These are phyloP conservation scores for Colletotrichum chlorophyti DNA, from an alignment of 2,329 filamentous ascomycete genomes.

Conservation along the genomic window DNA sequence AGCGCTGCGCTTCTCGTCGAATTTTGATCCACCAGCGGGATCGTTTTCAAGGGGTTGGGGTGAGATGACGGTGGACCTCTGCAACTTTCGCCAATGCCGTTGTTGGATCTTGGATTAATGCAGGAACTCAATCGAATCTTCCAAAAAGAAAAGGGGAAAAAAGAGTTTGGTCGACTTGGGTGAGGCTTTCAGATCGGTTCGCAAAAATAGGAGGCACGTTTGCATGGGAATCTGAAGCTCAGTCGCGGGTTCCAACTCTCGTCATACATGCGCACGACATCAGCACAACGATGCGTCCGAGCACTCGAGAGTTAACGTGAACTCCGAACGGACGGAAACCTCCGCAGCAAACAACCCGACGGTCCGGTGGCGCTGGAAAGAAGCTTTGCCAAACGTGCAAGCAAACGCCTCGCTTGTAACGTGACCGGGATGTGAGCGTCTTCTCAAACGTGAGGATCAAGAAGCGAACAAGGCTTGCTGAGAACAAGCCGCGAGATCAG, in stretches of 20 bases:
- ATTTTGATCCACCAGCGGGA: background rate
- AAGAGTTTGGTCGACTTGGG: background rate
- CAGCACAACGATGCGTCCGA: constrained; percentile 16
- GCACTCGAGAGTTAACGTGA: background rate
- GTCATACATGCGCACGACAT: background rate
- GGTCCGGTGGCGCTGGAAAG: no score
- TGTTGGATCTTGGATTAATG: background rate
- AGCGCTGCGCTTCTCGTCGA: background rate
- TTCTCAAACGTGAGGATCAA: background rate
- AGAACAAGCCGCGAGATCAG: constrained; percentile 9
- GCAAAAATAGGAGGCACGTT: constrained; percentile 4
- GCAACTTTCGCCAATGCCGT: background rate
- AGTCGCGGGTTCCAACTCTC: background rate
- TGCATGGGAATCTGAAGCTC: background rate
- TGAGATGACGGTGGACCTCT: background rate
- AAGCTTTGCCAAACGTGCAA: background rate
- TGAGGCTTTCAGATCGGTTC: constrained; percentile 1
- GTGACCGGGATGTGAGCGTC: no score
- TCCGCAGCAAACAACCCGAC: background rate
- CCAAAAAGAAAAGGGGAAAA: no score
- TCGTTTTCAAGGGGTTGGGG: background rate
- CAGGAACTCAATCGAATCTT: background rate
- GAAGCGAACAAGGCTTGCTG: background rate
- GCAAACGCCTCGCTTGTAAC: background rate
- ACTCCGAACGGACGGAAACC: background rate